Evolutionary conservation across 768 basidiomycete genomes (phyloP).

Genomic region (Collybia sordida): DNA sequence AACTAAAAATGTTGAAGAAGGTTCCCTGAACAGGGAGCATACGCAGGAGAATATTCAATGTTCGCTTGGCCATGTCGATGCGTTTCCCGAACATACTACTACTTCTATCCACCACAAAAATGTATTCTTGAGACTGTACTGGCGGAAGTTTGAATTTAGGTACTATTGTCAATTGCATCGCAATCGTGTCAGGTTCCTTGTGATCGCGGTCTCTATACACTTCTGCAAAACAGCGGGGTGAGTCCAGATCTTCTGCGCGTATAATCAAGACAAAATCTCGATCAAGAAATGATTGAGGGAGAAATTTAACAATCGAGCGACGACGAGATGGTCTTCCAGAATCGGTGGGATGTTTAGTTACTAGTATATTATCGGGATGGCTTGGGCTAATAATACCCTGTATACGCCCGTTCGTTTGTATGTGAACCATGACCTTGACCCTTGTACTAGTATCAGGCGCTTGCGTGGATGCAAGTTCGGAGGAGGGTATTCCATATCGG

Average conservation of each 20-base stretch:
- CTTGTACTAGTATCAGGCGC: constrained; percentile 29
- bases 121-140: constrained; percentile 49
- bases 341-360: constrained; percentile 32
- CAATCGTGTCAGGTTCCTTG: constrained; percentile 31
- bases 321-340: constrained; percentile 34
- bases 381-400: constrained; percentile 40
- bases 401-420: constrained; percentile 51
- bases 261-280: constrained; percentile 54
- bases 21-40: constrained; percentile 44
- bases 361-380: constrained; percentile 34
- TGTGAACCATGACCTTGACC: constrained; percentile 39
- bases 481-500: constrained; percentile 52
- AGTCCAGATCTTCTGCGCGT: constrained; percentile 46
- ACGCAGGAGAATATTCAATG: constrained; percentile 45
- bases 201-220: constrained; percentile 23
- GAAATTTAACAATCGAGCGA: constrained; percentile 36
- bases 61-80: constrained; percentile 48
- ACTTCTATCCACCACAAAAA: constrained; percentile 62
- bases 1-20: constrained; percentile 59
- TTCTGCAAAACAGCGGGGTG: constrained; percentile 58
- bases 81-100: constrained; percentile 46
- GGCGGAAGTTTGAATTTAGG: constrained; percentile 49
- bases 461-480: constrained; percentile 30
- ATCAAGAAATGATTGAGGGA: constrained; percentile 40
- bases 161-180: constrained; percentile 55